These are phyloP conservation scores for Schizosaccharomyces octosporus DNA, from an alignment of 805 yeast species.

Conservation along the genomic window DNA sequence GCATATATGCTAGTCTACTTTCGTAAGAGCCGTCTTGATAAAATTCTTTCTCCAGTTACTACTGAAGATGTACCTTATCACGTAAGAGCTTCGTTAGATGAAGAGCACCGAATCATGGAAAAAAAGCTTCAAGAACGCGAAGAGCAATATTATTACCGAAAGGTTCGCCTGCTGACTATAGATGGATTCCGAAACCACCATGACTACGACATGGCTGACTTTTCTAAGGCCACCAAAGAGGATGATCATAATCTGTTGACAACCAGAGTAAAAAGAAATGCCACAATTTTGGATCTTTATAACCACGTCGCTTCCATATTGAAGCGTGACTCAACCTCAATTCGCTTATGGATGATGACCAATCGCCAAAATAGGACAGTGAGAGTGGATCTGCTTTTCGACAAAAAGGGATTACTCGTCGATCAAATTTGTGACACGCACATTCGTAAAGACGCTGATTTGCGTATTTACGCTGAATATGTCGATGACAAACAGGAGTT, in stretches of 20 bases:
- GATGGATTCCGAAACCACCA: slow-evolving; percentile 31
- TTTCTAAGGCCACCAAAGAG: slow-evolving; percentile 20
- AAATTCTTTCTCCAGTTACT: slow-evolving; percentile 32
- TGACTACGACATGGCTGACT: slow-evolving; percentile 42
- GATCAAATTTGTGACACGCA: neutral
- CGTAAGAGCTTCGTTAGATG: slow-evolving; percentile 37
- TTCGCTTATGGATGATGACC: slow-evolving; percentile 40
- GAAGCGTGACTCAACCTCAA: slow-evolving; percentile 14
- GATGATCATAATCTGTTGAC: slow-evolving; percentile 6
- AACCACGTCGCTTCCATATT: slow-evolving; percentile 24
- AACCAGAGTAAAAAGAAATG: slow-evolving; percentile 32
- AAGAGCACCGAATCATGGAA: slow-evolving; percentile 35
- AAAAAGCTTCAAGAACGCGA: slow-evolving; percentile 32
- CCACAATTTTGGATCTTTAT: slow-evolving; percentile 26
- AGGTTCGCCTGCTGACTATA: slow-evolving; percentile 30
- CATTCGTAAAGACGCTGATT: neutral
- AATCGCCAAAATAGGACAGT: slow-evolving; percentile 47
- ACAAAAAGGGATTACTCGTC: neutral
- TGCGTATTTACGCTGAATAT: neutral
- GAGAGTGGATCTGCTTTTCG: slow-evolving; percentile 29
- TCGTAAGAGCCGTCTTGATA: slow-evolving; percentile 32
- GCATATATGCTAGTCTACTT: slow-evolving; percentile 94
- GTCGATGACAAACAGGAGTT: neutral
- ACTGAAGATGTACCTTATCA: slow-evolving; percentile 41
- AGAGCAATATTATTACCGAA: slow-evolving; percentile 43